Evolutionary conservation across 768 basidiomycete species (phyloP).

Genomic region (Hortiboletus flavorubellus): DNA sequence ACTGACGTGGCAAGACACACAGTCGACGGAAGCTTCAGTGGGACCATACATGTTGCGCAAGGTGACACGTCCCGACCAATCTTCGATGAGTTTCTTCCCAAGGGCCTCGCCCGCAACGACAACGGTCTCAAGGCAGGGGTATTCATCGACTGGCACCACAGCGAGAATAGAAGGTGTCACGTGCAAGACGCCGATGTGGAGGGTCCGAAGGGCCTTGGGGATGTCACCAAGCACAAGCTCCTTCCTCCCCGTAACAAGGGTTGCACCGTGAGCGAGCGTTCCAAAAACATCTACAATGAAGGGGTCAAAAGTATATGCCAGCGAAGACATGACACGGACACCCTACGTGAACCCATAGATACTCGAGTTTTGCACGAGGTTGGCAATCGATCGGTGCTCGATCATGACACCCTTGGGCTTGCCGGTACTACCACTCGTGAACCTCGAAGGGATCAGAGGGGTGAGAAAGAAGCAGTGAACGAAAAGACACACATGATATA

Average conservation of each 20-base stretch:
- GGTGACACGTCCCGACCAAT: constrained; percentile 25
- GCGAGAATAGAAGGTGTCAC: constrained; percentile 32
- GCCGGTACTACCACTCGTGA: constrained; percentile 24
- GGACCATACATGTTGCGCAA: constrained; percentile 35
- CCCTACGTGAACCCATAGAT: constrained; percentile 24
- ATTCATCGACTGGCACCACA: constrained; percentile 24
- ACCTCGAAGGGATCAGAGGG: constrained; percentile 7
- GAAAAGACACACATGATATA: constrained; percentile 26
- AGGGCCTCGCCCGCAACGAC: constrained; percentile 27
- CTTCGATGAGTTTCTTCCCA: constrained; percentile 21
- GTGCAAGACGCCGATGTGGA: constrained; percentile 25
- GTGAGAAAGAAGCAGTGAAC: neutral
- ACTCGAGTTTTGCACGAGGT: constrained; percentile 20
- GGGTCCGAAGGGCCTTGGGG: constrained; percentile 24
- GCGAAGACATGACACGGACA: constrained; percentile 25
- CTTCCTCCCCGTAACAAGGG: constrained; percentile 21
- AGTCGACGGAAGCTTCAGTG: constrained; percentile 32
- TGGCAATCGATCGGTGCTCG: constrained; percentile 20
- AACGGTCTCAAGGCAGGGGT: constrained; percentile 27
- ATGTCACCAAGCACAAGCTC: constrained; percentile 32
- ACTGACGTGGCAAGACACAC: constrained; percentile 25
- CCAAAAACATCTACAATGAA: constrained; percentile 21
- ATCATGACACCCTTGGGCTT: constrained; percentile 25
- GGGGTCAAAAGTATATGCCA: constrained; percentile 31
- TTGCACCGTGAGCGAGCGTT: constrained; percentile 18